phyloP scores from a whole-genome alignment of 768 basidiomycete genomes.

The Nidularia sp. region DNA sequence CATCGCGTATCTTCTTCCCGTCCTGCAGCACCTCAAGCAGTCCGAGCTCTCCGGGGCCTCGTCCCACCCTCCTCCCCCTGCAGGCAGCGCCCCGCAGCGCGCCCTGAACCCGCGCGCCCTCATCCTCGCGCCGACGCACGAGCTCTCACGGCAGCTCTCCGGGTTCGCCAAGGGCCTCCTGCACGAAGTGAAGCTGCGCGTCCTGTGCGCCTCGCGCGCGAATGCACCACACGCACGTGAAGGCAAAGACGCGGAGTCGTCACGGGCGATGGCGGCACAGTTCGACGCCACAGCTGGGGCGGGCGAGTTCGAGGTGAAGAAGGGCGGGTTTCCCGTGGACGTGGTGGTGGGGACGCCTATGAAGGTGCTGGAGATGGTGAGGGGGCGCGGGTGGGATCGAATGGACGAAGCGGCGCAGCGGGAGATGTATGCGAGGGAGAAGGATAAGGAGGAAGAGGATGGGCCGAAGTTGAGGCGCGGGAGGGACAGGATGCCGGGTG shows the following conservation, averaged over 20 bases:
- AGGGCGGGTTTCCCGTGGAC: slow-evolving; percentile 31
- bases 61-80: background rate
- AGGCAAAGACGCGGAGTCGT: slow-evolving; percentile 38
- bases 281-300: slow-evolving; percentile 16
- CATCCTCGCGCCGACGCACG: slow-evolving; percentile 85
- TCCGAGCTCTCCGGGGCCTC: slow-evolving; percentile 37
- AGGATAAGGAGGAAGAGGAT: slow-evolving; percentile 16
- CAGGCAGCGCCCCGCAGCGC: slow-evolving; percentile 4
- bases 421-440: slow-evolving; percentile 8
- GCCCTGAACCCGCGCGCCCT: slow-evolving; percentile 67
- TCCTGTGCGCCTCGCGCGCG: slow-evolving; percentile 63
- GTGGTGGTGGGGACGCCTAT: slow-evolving; percentile 61
- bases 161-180: slow-evolving; percentile 69
- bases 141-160: slow-evolving; percentile 79
- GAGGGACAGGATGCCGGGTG: slow-evolving; percentile 28
- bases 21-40: slow-evolving; percentile 74
- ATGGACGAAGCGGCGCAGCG: slow-evolving; percentile 15
- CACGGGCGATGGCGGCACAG: slow-evolving; percentile 44
- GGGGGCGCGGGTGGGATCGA: slow-evolving; percentile 48
- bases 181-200: slow-evolving; percentile 74
- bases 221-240: slow-evolving; percentile 35
- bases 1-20: slow-evolving; percentile 82
- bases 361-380: slow-evolving; percentile 58
- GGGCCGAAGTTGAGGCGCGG: slow-evolving; percentile 25
- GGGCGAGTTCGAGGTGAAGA: slow-evolving; percentile 17